Percentiles rank a stretch among this genome's conserved stretches.
These are phyloP conservation scores for Cystobasidium onofrii DNA, from an alignment of 768 basidiomycete species.

Conservation along the genomic window DNA sequence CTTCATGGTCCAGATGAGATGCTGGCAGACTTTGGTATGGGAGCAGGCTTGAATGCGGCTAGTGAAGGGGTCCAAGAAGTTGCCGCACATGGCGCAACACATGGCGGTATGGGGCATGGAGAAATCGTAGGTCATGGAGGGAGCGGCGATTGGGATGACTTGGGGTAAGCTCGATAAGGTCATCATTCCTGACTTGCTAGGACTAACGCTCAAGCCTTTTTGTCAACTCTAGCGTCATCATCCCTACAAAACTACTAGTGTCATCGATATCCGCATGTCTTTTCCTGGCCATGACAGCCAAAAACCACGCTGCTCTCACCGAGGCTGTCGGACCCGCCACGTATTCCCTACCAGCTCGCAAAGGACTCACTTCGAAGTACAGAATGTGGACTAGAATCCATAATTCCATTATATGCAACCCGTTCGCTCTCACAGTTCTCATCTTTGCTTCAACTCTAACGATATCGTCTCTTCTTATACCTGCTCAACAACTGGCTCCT, in stretches of 20 bases:
- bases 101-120: slow-evolving; percentile 40
- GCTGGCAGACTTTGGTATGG: neutral
- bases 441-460: slow-evolving; percentile 56
- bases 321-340: slow-evolving; percentile 33
- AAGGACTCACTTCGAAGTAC: neutral
- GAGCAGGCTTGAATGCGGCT: neutral
- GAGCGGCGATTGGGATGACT: slow-evolving; percentile 17
- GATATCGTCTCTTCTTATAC: slow-evolving; percentile 52
- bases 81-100: slow-evolving; percentile 36
- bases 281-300: slow-evolving; percentile 14
- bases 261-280: slow-evolving; percentile 20
- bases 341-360: slow-evolving; percentile 30
- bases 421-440: slow-evolving; percentile 63
- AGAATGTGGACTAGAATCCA: neutral
- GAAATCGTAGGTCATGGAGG: slow-evolving; percentile 20
- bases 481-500: slow-evolving; percentile 51
- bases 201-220: neutral
- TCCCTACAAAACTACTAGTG: slow-evolving; percentile 30
- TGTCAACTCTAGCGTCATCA: slow-evolving; percentile 7
- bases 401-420: slow-evolving; percentile 56
- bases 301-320: slow-evolving; percentile 33
- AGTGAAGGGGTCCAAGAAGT: neutral
- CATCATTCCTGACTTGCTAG: neutral
- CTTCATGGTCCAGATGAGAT: slow-evolving; percentile 33
- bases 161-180: slow-evolving; percentile 1